Conservation (phyloP, 225 moss, liverwort and hornwort genomes). For the Neckera pumila region DNA sequence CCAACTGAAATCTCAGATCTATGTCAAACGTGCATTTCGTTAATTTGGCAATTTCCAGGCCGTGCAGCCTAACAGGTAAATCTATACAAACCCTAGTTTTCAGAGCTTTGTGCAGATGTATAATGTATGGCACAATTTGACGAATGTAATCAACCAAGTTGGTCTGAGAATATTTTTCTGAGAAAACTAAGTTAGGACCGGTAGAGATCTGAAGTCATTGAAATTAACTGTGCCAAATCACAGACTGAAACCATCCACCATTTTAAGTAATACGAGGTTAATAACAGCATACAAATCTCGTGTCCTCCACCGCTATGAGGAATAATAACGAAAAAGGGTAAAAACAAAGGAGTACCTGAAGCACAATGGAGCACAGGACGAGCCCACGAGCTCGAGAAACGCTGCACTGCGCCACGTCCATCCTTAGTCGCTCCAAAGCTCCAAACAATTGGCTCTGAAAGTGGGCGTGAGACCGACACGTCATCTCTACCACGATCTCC, state of each 20-base stretch:
- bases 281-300: background rate
- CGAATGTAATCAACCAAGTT: background rate
- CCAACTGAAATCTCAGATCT: background rate
- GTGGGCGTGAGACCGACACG: background rate
- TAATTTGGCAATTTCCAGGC: background rate
- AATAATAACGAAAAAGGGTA: background rate
- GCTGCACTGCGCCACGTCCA: constrained; percentile 3
- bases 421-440: background rate
- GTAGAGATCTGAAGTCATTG: background rate
- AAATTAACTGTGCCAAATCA: background rate
- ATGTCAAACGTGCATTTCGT: too few species aligned
- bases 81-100: background rate
- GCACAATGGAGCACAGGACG: background rate
- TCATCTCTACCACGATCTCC: constrained; percentile 4
- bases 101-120: background rate
- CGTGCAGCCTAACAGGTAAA: background rate
- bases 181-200: background rate
- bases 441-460: constrained; percentile 4
- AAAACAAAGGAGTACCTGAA: background rate
- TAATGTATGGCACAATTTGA: background rate
- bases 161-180: background rate
- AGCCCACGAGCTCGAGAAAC: background rate
- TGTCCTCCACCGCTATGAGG: background rate
- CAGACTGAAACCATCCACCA: background rate
- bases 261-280: background rate